phyloP scores from a whole-genome alignment of 139 green algal genomes.

The Asterochloris erici region DNA sequence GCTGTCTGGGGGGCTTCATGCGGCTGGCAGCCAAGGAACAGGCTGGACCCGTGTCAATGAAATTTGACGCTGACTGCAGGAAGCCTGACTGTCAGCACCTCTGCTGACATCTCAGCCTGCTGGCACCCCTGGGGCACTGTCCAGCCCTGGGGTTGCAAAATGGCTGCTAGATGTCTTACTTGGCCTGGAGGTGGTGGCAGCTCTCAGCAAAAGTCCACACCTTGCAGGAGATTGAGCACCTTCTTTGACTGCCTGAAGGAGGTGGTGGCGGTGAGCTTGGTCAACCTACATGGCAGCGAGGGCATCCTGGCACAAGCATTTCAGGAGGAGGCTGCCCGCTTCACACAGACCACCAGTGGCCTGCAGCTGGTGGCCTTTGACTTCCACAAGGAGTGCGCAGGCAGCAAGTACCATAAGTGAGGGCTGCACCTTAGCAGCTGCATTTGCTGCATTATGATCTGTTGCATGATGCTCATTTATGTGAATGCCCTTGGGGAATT shows the following conservation, averaged over 20 bases:
- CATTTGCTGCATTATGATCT: no score
- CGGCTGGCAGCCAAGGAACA: no score
- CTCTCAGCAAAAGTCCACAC: not conserved
- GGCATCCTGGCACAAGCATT: conserved; percentile 67
- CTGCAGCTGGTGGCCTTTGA: conserved; percentile 74
- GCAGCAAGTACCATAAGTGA: conserved; percentile 60
- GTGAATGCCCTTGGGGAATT: not conserved
- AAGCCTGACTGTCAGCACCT: no score
- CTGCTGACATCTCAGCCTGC: no score
- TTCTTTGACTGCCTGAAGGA: conserved; percentile 11
- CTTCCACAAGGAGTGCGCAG: conserved; percentile 87
- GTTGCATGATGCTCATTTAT: not conserved
- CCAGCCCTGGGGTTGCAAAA: no score
- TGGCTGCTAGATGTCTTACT: no score
- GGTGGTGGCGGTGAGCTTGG: conserved; percentile 69
- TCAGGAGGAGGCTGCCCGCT: conserved; percentile 25
- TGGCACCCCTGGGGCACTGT: no score
- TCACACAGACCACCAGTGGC: conserved; percentile 1
- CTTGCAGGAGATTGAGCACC: no score
- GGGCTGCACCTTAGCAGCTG: not conserved
- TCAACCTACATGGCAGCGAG: conserved; percentile 78
- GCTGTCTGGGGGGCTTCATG: no score
- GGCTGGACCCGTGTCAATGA: no score
- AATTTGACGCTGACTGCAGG: no score
- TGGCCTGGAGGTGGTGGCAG: not conserved